Evolutionary conservation across 768 basidiomycete genomes (phyloP).

Genomic region (Serendipita vermifera): DNA sequence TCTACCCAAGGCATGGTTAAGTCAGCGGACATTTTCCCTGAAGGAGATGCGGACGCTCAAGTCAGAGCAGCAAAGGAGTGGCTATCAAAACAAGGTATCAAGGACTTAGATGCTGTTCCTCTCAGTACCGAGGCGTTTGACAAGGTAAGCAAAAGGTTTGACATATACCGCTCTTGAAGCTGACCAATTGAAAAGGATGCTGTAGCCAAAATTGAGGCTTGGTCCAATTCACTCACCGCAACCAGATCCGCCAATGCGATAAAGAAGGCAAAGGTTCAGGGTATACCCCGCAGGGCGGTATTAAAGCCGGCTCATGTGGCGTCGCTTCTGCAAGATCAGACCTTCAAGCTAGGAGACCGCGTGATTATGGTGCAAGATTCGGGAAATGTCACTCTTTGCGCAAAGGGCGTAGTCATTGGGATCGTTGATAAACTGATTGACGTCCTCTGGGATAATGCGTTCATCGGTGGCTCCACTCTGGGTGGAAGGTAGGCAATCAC

Average conservation of each 20-base stretch:
- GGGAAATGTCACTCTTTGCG: conserved; percentile 77
- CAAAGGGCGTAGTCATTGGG: conserved; percentile 89
- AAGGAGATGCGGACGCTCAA: conserved; percentile 48
- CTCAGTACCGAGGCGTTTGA: conserved; percentile 84
- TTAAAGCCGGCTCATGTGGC: conserved; percentile 85
- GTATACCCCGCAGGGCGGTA: conserved; percentile 83
- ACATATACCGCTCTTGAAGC: background rate
- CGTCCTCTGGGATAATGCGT: conserved; percentile 90
- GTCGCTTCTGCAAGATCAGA: conserved; percentile 81
- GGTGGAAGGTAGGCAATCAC: conserved; percentile 50
- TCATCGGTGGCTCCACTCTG: conserved; percentile 84
- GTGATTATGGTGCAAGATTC: conserved; percentile 95
- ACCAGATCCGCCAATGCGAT: conserved; percentile 49
- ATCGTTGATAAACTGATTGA: conserved; percentile 81
- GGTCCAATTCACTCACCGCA: conserved; percentile 54
- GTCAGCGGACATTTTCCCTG: conserved; percentile 47
- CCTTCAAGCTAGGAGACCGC: conserved; percentile 78
- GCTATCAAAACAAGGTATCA: conserved; percentile 76
- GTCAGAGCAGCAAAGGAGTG: conserved; percentile 71
- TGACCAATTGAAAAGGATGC: conserved; percentile 39
- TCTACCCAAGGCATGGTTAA: conserved; percentile 51
- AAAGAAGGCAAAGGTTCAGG: conserved; percentile 88
- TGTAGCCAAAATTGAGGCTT: conserved; percentile 61
- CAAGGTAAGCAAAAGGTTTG: conserved; percentile 40
- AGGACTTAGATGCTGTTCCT: conserved; percentile 85